Conservation (phyloP, 2,329 filamentous ascomycete species). For the Colletotrichum sansevieriae region DNA sequence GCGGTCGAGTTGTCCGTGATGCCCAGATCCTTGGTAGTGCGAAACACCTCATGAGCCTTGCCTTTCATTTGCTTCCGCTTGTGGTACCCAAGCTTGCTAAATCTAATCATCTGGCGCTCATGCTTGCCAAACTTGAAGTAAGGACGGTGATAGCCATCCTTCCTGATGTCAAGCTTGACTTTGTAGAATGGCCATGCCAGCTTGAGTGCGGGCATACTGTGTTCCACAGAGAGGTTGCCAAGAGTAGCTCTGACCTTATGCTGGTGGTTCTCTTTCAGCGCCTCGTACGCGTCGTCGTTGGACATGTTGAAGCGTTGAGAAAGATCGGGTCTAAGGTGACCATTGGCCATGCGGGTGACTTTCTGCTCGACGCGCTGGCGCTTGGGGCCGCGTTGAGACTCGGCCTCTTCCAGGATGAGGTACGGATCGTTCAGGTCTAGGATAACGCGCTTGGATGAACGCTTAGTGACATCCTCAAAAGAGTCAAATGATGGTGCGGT, state of each 20-base stretch:
- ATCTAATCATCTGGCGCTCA: conserved; percentile 76
- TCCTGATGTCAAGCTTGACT: conserved; percentile 82
- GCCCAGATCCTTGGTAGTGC: conserved; percentile 83
- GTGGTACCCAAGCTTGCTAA: conserved; percentile 77
- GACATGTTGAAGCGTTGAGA: conserved; percentile 92
- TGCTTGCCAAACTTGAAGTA: conserved; percentile 78
- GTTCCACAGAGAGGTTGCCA: conserved; percentile 92
- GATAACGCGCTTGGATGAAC: conserved; percentile 81
- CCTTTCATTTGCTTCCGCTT: conserved; percentile 89
- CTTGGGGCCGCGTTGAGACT: conserved; percentile 73
- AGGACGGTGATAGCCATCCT: conserved; percentile 86
- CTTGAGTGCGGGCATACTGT: conserved; percentile 91
- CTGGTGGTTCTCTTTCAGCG: conserved; percentile 96
- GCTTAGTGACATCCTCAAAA: conserved; percentile 79
- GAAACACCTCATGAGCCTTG: conserved; percentile 83
- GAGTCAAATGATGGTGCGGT: conserved; percentile 82
- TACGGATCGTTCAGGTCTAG: conserved; percentile 91
- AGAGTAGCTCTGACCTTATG: conserved; percentile 95
- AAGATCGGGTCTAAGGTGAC: conserved; percentile 79
- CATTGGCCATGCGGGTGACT: conserved; percentile 75
- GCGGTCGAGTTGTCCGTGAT: conserved; percentile 90
- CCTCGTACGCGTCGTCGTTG: conserved; percentile 95
- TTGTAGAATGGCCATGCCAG: conserved; percentile 97
- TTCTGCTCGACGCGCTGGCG: conserved; percentile 68
- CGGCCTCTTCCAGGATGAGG: conserved; percentile 84